Base-by-base conservation (phyloP, 2,329 filamentous ascomycete species). In the Fusarium fujikuroi region DNA sequence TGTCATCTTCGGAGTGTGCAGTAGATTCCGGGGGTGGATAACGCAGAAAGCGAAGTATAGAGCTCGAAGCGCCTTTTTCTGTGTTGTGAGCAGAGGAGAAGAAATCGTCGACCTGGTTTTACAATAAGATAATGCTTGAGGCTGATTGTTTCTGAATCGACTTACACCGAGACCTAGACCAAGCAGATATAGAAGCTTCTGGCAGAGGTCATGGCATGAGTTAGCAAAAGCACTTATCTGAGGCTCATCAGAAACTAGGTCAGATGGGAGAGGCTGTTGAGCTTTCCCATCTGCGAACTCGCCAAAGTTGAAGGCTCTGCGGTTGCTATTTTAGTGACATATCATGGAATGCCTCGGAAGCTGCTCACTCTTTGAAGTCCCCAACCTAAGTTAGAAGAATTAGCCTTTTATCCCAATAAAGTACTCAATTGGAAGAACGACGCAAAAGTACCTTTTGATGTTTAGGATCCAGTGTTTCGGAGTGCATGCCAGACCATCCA, bases 241-340 rank as follows among this genome's bases (percentile, higher is more conserved):
- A 11, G 84, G 76, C 77, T 93, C 88, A 69, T 93, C 85, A 2
- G 85, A 74, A 21, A 83, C 79, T 5, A 98, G 86, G 12, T 89
- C 86, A 3, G 85, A 78, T 0, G 95, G 95, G 3, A 98, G 85
- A 14, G 92, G 92, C 80, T 98, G 95, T 70, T 92, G 90, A 19
- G 92, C 88, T 82, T 91, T 90, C 75, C 90, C 87, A 70, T 90
- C 76, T 64, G 85, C 79, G 79, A 96, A 97, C 75, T 94, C 90
- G 73, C 92, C 94, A 79, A 98, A 92, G 84, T 98, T 99, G 87
- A 98, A 95, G 42, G 92, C 94, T 85, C 95, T 96, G 74, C 63
- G 15, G 11, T 53, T 46, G 32, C 19, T 12, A 43, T 46, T 54
- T 60, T 60, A 46, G 46, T 63, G 67, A 15, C 23, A 42, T n/a